Evolutionary conservation across 176 grass and related monocot genomes (phyloP), one percentile per base, ranked within the genome.

Genomic region (Luzula sylvatica): DNA sequence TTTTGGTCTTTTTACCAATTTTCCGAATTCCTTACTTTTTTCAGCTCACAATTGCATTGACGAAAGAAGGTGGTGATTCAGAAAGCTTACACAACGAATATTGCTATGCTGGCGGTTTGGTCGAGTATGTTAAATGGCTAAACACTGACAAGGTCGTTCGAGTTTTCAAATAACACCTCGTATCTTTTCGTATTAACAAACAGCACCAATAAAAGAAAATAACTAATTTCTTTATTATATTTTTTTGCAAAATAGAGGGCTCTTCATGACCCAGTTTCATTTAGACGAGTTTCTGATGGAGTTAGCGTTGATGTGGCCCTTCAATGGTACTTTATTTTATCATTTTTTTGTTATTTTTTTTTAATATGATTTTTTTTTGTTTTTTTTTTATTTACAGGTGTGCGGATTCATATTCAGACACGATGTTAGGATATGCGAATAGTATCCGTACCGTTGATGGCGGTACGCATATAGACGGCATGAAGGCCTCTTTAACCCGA

Each of bases 391-490:
- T 55, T 61, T 80, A 65, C 84, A 96, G 92, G 92, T 96, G 78
- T 65, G 65, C 70, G 67, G 92, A 96, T 79, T 96, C 92, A 21
- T 96, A 90, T 77, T 73, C 81, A 43, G 92, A 96, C 73, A 90
- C 74, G 46, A 71, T 96, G 40, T 71, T 96, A 71, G 92, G 85
- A 73, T 96, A 96, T 28, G 92, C 92, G 49, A 96, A 96, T 51
- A 96, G 92, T 57, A 96, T 96, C 65, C 92, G 92, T 17, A 96
- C 92, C 49, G 64, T 96, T 61, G 92, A 96, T 68, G 92, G 92
- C 52, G 92, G 92, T 45, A 90, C 92, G 66, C 92, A 96, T 75
- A 96, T 96, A 58, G 92, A 96, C 55, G 92, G 92, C 16, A 56
- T 89, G 55, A 96, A 86, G 72, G 60, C 71, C 48, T 96, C 92